Evolutionary conservation across 2,329 filamentous ascomycete species (phyloP).

Genomic region (Leptographium procerum): DNA sequence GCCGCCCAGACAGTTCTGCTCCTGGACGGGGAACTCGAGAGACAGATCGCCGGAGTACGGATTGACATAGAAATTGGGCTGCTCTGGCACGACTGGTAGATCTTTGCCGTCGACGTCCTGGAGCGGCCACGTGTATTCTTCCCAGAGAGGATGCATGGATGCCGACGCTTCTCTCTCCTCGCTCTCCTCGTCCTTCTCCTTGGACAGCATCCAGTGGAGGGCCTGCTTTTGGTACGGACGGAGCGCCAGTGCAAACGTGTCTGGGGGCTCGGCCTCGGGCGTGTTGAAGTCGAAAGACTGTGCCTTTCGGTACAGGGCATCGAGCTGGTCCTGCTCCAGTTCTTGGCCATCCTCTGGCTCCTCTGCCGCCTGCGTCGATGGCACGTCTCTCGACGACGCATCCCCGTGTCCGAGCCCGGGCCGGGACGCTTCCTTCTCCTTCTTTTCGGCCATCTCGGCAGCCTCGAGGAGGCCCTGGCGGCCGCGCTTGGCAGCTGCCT

Average conservation of each 20-base stretch:
- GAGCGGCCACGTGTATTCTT: constrained; percentile 81
- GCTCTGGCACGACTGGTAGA: constrained; percentile 51
- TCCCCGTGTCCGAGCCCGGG: background rate
- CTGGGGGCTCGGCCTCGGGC: constrained; percentile 71
- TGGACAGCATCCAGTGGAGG: constrained; percentile 89
- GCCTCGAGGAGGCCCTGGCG: constrained; percentile 75
- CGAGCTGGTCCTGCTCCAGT: constrained; percentile 89
- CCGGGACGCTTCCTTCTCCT: constrained; percentile 42
- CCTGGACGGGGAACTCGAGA: constrained; percentile 81
- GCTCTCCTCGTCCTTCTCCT: constrained; percentile 62
- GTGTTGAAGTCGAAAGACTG: constrained; percentile 95
- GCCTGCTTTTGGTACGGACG: constrained; percentile 94
- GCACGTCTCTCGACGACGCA: background rate
- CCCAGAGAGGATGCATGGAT: constrained; percentile 96
- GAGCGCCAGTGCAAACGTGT: constrained; percentile 71
- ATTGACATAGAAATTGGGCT: constrained; percentile 82
- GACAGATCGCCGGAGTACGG: constrained; percentile 93
- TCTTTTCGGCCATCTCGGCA: constrained; percentile 79
- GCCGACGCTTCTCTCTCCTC: constrained; percentile 46
- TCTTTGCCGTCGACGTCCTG: constrained; percentile 80
- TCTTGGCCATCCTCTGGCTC: constrained; percentile 78
- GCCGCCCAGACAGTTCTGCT: constrained; percentile 88
- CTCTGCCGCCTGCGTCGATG: constrained; percentile 39
- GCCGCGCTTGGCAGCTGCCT: constrained; percentile 63
- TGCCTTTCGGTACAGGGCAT: constrained; percentile 87